Percentiles rank a stretch among this genome's conserved stretches.
Evolutionary conservation across 805 yeast genomes (phyloP).

Genomic region (Candida maesae): DNA sequence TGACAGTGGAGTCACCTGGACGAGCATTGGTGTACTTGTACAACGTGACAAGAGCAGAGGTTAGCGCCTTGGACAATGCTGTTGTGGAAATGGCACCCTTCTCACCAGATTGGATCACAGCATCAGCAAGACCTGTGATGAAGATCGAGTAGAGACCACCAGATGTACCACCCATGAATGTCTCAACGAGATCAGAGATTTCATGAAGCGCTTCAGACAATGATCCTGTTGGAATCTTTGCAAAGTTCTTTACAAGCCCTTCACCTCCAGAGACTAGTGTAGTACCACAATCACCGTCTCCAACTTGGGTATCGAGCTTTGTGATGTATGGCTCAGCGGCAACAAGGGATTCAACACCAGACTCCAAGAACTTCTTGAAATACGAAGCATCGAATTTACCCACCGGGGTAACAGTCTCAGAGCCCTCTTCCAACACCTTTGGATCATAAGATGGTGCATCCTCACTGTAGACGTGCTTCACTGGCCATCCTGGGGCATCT

Average conservation of each 20-base stretch:
- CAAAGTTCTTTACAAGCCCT: constrained; percentile 56
- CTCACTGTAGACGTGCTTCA: constrained; percentile 24
- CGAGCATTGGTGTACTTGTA: constrained; percentile 88
- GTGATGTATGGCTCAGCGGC: constrained; percentile 82
- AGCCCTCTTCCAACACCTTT: constrained; percentile 27
- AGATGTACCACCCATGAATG: constrained; percentile 96
- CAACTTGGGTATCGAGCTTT: constrained; percentile 80
- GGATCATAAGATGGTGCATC: constrained; percentile 31
- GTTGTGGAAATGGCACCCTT: constrained; percentile 28
- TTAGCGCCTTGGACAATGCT: constrained; percentile 45
- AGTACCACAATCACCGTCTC: constrained; percentile 97
- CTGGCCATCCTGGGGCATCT: constrained; percentile 78
- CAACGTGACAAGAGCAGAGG: constrained; percentile 62
- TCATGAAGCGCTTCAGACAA: constrained; percentile 57
- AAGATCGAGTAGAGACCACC: constrained; percentile 90
- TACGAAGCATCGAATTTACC: constrained; percentile 34
- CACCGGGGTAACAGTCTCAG: constrained; percentile 31
- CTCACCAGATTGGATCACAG: constrained; percentile 32
- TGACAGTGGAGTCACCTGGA: constrained; percentile 80
- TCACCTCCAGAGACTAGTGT: constrained; percentile 81
- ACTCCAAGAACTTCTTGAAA: constrained; percentile 35
- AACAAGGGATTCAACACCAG: constrained; percentile 50
- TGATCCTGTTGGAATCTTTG: constrained; percentile 35
- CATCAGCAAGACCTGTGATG: constrained; percentile 69
- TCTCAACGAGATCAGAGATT: constrained; percentile 80